phyloP scores from a whole-genome alignment of 495 filamentous ascomycete genomes.

The Aspergillus leporis region DNA sequence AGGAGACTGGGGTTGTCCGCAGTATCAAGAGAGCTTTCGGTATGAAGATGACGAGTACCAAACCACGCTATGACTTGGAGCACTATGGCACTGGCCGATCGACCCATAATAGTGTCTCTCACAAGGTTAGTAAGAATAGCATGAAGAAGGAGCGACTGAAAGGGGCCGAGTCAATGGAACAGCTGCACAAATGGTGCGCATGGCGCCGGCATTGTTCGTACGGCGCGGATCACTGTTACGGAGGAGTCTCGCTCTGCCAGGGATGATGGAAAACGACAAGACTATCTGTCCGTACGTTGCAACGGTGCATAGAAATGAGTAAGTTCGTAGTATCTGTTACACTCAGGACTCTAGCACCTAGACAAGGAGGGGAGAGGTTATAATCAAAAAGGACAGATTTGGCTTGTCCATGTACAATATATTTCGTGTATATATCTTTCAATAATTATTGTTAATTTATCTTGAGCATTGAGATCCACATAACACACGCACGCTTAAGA shows the following conservation, averaged over 20 bases:
- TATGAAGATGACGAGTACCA: not conserved
- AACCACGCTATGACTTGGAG: not conserved
- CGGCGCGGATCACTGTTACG: constrained; percentile 11
- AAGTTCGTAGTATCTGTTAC: too few relatives aligned
- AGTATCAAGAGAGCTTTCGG: constrained; percentile 14
- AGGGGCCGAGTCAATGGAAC: constrained; percentile 10
- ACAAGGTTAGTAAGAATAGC: not conserved
- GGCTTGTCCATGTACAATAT: too few relatives aligned
- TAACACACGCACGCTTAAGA: too few relatives aligned
- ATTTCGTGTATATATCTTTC: too few relatives aligned
- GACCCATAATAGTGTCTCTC: not conserved
- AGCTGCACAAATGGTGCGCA: constrained; percentile 1
- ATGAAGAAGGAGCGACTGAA: not conserved
- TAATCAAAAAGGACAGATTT: not conserved
- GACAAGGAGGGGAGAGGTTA: too few relatives aligned
- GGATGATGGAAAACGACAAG: not conserved
- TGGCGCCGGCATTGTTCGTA: constrained; percentile 7
- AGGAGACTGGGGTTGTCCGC: constrained; percentile 6
- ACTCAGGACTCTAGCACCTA: too few relatives aligned
- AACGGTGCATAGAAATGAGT: not conserved
- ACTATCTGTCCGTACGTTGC: not conserved
- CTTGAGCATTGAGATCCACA: too few relatives aligned
- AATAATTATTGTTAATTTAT: too few relatives aligned
- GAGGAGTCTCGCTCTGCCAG: not conserved
- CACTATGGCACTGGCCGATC: not conserved